Evolutionary conservation across 441 rosid species (phyloP), one percentile per base, ranked within the genome.

Genomic region (Pelargonium citronellum): DNA sequence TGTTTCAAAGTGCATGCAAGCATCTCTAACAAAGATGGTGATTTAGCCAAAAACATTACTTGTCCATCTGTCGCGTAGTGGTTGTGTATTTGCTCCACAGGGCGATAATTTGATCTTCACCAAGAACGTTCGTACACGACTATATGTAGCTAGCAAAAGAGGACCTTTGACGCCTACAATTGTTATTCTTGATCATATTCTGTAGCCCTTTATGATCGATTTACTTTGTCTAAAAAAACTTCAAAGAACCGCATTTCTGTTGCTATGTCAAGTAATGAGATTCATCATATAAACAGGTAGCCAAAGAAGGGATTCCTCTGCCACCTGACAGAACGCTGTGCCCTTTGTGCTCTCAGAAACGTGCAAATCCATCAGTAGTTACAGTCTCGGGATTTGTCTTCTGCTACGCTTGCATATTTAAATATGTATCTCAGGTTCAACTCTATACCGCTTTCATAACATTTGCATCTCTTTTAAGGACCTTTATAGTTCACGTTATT

Each of bases 341-440:
- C 70, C 97, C 99, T 10, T 79, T 92, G 78, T 95, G 99, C 86
- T 80, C 94, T 46, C 97, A 90, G 77, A 92, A 89, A 82, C 97
- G 98, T 47, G 97, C 88, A 70, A 95, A 95, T 77, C 99, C 99
- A 46, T 91, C 99, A n/a, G 97, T 83, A 55, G 91, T 95, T 72
- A 92, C 95, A 6, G 84, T 84, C 76, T 95, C 98, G 0, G 99
- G 99, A 69, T 95, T 95, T 77, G 99, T 95, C 75, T 92, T 85
- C 89, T 95, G 98, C 76, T 95, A 95, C 72, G 79, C 96, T 68
- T 92, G 99, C 87, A 82, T 92, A 66, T 92, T 90, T 84, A 95
- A 95, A 83, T 95, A 92, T 65, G 80, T 90, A 69, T 79, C 95
- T 44, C 97, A 90, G 97, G 99, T 95, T 22, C 80, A 85, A 74